Conservation (phyloP, 2,329 filamentous ascomycete genomes). For the Aspergillus unguis region DNA sequence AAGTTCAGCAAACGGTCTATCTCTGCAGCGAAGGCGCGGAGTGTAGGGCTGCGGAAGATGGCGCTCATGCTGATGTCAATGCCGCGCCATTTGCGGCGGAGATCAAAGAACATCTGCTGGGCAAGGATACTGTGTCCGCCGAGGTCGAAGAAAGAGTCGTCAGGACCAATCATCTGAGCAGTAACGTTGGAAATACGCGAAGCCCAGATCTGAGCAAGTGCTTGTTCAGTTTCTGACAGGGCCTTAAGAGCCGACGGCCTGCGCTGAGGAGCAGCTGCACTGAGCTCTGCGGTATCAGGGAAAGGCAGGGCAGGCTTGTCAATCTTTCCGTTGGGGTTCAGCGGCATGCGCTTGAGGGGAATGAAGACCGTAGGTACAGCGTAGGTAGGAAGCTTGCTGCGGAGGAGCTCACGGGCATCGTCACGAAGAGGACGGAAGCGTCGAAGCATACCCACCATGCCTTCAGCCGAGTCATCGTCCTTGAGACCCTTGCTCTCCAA, state of each 20-base stretch:
- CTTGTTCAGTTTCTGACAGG: slow-evolving; percentile 58
- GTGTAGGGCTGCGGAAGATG: slow-evolving; percentile 66
- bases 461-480: slow-evolving; percentile 50
- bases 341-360: slow-evolving; percentile 66
- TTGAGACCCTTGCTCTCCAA: slow-evolving; percentile 55
- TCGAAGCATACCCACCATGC: slow-evolving; percentile 55
- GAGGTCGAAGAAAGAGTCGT: slow-evolving; percentile 71
- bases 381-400: slow-evolving; percentile 68
- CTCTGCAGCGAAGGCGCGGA: slow-evolving; percentile 56
- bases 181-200: slow-evolving; percentile 65
- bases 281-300: slow-evolving; percentile 68
- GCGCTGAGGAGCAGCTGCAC: slow-evolving; percentile 53
- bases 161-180: slow-evolving; percentile 62
- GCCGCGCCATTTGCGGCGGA: slow-evolving; percentile 60
- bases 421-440: slow-evolving; percentile 60
- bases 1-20: slow-evolving; percentile 51
- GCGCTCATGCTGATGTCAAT: slow-evolving; percentile 66
- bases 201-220: slow-evolving; percentile 70
- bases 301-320: slow-evolving; percentile 77
- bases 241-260: slow-evolving; percentile 48
- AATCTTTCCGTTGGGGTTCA: slow-evolving; percentile 85
- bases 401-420: slow-evolving; percentile 65
- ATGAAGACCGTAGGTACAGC: slow-evolving; percentile 74
- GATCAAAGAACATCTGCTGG: slow-evolving; percentile 72
- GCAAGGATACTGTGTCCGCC: slow-evolving; percentile 79